Conservation (phyloP, 192 early-diverging fungal genomes). For the Entomortierella parvispora region DNA sequence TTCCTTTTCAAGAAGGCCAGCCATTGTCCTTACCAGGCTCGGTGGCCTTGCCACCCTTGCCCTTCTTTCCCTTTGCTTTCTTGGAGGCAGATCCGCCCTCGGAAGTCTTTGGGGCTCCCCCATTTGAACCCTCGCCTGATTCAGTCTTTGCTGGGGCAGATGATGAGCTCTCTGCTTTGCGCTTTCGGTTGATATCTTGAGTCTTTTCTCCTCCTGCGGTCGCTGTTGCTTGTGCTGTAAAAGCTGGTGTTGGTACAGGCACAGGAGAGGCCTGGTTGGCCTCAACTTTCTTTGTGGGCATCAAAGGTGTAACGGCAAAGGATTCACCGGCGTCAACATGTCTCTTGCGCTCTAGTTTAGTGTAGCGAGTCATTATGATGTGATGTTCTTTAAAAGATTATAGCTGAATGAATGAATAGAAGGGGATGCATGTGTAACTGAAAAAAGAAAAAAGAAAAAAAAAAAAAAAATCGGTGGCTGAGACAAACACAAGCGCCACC, state of each 20-base stretch:
- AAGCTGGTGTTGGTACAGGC: not conserved
- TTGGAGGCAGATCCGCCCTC: slow-evolving; percentile 13
- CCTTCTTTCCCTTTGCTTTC: slow-evolving; percentile 13
- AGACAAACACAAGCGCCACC: no score
- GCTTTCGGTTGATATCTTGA: slow-evolving; percentile 12
- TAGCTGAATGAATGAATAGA: slow-evolving; percentile 5
- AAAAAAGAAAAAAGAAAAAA: no score
- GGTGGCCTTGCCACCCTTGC: slow-evolving; percentile 12
- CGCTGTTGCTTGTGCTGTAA: not conserved
- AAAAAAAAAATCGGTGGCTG: no score
- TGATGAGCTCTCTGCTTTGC: slow-evolving; percentile 31
- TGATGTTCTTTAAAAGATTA: not conserved
- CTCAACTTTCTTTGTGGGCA: slow-evolving; percentile 36
- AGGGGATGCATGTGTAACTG: not conserved
- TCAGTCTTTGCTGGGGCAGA: not conserved
- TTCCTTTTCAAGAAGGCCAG: no score
- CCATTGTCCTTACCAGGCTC: slow-evolving; percentile 9
- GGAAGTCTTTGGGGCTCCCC: slow-evolving; percentile 13
- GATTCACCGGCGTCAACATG: slow-evolving; percentile 49
- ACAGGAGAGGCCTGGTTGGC: not conserved
- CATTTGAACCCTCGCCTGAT: not conserved
- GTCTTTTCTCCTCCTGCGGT: slow-evolving; percentile 8
- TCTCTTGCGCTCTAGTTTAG: slow-evolving; percentile 57
- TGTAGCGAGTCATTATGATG: slow-evolving; percentile 58
- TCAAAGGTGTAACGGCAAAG: slow-evolving; percentile 46